Evolutionary conservation across 306 rosid genomes (phyloP), one percentile per base, ranked within the genome.

Genomic region (Cajanus cajan): DNA sequence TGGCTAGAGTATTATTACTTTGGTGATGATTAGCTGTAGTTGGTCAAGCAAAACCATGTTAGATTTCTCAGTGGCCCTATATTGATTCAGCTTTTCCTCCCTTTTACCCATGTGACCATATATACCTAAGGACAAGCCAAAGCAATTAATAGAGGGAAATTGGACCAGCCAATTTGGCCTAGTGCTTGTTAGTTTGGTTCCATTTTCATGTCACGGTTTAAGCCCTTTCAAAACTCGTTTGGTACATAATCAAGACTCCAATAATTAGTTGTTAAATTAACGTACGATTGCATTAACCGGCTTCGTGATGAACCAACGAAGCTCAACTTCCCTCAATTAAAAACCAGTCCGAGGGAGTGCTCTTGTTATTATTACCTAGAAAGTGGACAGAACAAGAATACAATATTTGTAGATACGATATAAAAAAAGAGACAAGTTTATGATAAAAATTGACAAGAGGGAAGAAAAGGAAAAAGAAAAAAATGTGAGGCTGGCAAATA

Each of bases 1-100:
- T 7, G 8, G 5, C n/a, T 65, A 24, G 34, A 43, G 3, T 14
- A 59, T 68, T 28, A 74, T 48, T 39, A 31, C 36, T 71, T 45
- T 51, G 0, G 21, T 41, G 15, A 68, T 79, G 16, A 51, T 64
- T 68, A 33, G 37, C 14, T 54, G 71, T 70, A 10, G 59, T 41
- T 78, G 83, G 59, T 61, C 57, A 48, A 48, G 47, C 83, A 85
- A 82, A 65, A 58, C 78, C 80, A 67, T 12, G 71, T 66, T 47
- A 76, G 47, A 18, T 5, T 54, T 63, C 71, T 14, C 50, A 3
- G 73, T 63, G 58, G 70, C 77, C 71, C 84, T 15, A 59, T n/a
- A n/a, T 22, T 12, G 1, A 9, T 44, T 43, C 51, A 74, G 64
- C 66, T 52, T 63, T 84, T 34, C 15, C 65, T 18, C 37, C 52